A percentile compares a stretch with the other conserved stretches of the same genome.
Conservation (phyloP, 176 grass and related monocot species). For the Carex myosuroides region DNA sequence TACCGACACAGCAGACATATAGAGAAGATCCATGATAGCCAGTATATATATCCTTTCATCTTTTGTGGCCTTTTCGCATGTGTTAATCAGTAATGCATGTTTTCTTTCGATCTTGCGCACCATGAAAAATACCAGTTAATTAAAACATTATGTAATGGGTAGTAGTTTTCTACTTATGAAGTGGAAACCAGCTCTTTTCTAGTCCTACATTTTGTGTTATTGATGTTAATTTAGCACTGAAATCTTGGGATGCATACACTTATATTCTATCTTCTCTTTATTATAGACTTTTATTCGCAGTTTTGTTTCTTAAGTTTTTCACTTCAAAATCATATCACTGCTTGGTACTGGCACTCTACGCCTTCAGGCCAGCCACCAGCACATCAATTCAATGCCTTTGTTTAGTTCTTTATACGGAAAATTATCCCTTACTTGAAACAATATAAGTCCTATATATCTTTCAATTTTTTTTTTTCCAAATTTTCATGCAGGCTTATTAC, state of each 20-base stretch:
- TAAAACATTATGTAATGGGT: too few species aligned
- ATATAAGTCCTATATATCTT: background rate
- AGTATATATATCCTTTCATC: background rate
- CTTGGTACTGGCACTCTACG: background rate
- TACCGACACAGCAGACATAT: background rate
- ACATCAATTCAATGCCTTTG: background rate
- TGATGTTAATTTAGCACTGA: background rate
- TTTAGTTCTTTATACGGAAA: background rate
- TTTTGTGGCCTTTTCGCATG: background rate
- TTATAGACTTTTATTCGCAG: too few species aligned
- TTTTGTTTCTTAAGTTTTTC: background rate
- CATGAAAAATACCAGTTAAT: background rate
- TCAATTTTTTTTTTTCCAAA: background rate
- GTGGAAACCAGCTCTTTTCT: background rate
- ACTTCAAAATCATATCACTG: background rate
- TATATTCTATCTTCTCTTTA: background rate
- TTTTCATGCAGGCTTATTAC: slow-evolving; percentile 43
- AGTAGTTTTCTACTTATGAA: background rate
- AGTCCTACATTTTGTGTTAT: background rate
- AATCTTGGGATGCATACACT: background rate
- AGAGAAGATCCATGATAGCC: background rate
- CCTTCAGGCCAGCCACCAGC: background rate
- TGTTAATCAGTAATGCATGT: background rate
- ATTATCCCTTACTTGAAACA: background rate
- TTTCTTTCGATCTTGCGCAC: background rate